phyloP scores from a whole-genome alignment of 306 rosid species.

The Trifolium dubium region DNA sequence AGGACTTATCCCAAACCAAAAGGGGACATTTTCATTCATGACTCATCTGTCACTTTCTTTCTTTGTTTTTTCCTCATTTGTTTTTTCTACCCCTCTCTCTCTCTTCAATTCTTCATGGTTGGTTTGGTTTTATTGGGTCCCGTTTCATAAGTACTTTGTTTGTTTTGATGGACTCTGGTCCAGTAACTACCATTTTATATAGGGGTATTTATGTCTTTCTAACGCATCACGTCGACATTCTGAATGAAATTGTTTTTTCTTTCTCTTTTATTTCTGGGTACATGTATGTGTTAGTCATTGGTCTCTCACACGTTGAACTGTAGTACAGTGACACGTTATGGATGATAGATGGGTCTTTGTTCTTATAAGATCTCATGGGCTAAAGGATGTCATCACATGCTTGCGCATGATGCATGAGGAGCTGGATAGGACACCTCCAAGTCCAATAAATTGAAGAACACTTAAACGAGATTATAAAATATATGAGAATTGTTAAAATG shows the following conservation, averaged over 20 bases:
- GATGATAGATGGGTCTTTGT: constrained; percentile 6
- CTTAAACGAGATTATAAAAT: too few relatives aligned
- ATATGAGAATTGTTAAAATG: too few relatives aligned
- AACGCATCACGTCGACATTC: not conserved
- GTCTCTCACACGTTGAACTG: not conserved
- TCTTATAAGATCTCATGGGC: constrained; percentile 43
- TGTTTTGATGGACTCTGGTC: constrained; percentile 16
- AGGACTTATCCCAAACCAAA: constrained; percentile 51
- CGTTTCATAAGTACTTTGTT: constrained; percentile 24
- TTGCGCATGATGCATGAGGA: not conserved
- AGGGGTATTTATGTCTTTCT: constrained; percentile 36
- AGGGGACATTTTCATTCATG: constrained; percentile 29
- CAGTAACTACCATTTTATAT: not conserved
- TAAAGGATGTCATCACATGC: constrained; percentile 37
- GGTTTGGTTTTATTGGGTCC: constrained; percentile 35
- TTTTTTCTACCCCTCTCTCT: not conserved
- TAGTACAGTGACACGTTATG: constrained; percentile 26
- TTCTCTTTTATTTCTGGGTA: not conserved
- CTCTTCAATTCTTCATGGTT: not conserved
- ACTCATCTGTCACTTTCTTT: constrained; percentile 20
- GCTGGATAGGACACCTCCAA: not conserved
- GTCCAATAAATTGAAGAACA: too few relatives aligned
- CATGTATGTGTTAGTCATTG: not conserved
- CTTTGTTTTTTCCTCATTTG: not conserved
- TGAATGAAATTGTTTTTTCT: not conserved